Evolutionary conservation across 129 eudicot species (phyloP).

Genomic region (Tagetes erecta): DNA sequence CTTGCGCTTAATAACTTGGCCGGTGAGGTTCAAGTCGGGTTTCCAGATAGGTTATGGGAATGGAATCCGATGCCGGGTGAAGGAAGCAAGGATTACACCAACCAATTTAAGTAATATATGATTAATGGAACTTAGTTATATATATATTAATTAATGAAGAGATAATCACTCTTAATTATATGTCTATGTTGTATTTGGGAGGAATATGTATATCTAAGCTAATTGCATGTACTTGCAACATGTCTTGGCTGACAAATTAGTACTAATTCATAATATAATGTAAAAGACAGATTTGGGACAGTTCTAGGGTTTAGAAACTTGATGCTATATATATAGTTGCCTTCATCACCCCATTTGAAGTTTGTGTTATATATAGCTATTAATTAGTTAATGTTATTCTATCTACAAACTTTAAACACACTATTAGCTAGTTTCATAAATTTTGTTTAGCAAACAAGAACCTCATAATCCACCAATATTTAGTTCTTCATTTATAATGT

Average conservation of each 20-base stretch:
- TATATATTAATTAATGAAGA: conserved; percentile 1
- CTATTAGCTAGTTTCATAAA: too few relatives aligned
- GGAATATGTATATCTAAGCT: conserved; percentile 30
- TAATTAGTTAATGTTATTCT: background rate
- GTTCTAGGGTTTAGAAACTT: conserved; percentile 15
- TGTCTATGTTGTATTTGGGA: conserved; percentile 14
- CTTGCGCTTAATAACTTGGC: conserved; percentile 34
- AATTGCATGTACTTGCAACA: conserved; percentile 30
- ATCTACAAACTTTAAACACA: background rate
- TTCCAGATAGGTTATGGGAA: conserved; percentile 73
- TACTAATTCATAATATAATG: conserved; percentile 9
- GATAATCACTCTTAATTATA: conserved; percentile 15
- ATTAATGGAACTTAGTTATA: conserved; percentile 17
- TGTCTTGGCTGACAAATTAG: conserved; percentile 27
- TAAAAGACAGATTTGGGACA: conserved; percentile 24
- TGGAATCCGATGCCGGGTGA: conserved; percentile 57
- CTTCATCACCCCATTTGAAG: background rate
- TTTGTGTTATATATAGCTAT: background rate
- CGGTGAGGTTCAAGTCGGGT: conserved; percentile 36
- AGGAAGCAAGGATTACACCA: conserved; percentile 52
- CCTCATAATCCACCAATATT: too few relatives aligned
- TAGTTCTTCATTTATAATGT: too few relatives aligned
- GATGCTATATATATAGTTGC: background rate
- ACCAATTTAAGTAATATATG: conserved; percentile 58
- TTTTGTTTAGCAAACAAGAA: too few relatives aligned